Evolutionary conservation across 768 basidiomycete species (phyloP).

Genomic region (Cyclocybe cylindracea): DNA sequence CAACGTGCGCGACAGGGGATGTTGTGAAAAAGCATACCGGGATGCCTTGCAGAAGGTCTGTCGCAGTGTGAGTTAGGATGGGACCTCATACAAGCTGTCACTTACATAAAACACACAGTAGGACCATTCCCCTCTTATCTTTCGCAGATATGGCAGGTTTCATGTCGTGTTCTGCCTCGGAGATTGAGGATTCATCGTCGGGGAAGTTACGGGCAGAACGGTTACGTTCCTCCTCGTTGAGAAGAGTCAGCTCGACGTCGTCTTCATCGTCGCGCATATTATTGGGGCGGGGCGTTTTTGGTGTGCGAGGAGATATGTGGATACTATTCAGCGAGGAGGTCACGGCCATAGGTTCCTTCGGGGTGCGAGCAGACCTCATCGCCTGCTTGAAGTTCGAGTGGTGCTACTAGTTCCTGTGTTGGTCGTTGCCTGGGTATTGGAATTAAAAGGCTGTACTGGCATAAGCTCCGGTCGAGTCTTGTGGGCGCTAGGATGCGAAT

Average conservation of each 20-base stretch:
- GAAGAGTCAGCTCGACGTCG: slow-evolving; percentile 61
- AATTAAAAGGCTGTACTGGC: too few species aligned
- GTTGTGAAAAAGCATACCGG: slow-evolving; percentile 57
- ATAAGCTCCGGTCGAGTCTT: too few species aligned
- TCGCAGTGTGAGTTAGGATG: slow-evolving; percentile 5
- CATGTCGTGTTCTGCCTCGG: slow-evolving; percentile 27
- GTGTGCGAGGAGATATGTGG: slow-evolving; percentile 57
- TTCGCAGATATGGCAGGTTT: slow-evolving; percentile 62
- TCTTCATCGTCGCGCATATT: slow-evolving; percentile 47
- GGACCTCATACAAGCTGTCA: slow-evolving; percentile 15
- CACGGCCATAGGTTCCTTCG: slow-evolving; percentile 48
- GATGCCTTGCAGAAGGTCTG: slow-evolving; percentile 85
- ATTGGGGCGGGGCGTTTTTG: slow-evolving; percentile 36
- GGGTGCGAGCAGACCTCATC: slow-evolving; percentile 37
- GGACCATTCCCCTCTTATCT: slow-evolving; percentile 83
- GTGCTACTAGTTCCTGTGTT: too few species aligned
- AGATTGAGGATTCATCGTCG: slow-evolving; percentile 31
- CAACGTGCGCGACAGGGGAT: slow-evolving; percentile 4
- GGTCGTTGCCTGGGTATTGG: too few species aligned
- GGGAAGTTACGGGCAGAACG: slow-evolving; percentile 46
- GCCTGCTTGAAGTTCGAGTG: slow-evolving; percentile 22
- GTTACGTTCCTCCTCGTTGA: slow-evolving; percentile 56
- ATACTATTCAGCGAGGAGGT: slow-evolving; percentile 62
- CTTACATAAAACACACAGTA: slow-evolving; percentile 89
- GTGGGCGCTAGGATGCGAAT: background rate